Conservation (phyloP, 2,329 filamentous ascomycete genomes). For the Hirsutella thompsonii region DNA sequence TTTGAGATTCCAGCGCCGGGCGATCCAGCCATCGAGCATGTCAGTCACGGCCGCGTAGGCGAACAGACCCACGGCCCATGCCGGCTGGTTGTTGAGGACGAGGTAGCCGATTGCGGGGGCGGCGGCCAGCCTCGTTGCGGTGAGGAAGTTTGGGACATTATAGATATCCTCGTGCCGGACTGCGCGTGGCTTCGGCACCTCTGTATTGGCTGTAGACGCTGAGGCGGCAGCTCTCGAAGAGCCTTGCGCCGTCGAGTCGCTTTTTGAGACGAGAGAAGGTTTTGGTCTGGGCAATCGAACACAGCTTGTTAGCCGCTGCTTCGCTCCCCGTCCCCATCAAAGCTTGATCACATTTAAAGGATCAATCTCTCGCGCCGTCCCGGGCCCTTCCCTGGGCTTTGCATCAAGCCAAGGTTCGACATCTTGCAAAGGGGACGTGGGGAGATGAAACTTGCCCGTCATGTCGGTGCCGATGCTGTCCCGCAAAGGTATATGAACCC, state of each 20-base stretch:
- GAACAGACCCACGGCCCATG: slow-evolving; percentile 73
- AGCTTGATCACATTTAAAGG: too few relatives aligned
- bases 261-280: too few relatives aligned
- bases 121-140: slow-evolving; percentile 69
- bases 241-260: too few relatives aligned
- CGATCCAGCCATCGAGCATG: slow-evolving; percentile 87
- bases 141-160: slow-evolving; percentile 89
- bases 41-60: slow-evolving; percentile 87
- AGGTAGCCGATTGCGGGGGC: slow-evolving; percentile 82
- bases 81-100: slow-evolving; percentile 70
- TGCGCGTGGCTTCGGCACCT: too few relatives aligned
- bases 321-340: too few relatives aligned
- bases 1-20: slow-evolving; percentile 72
- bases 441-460: not conserved
- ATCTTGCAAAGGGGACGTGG: not conserved
- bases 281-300: too few relatives aligned
- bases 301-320: too few relatives aligned
- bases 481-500: not conserved
- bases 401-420: not conserved
- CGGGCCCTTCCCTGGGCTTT: too few relatives aligned
- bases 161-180: slow-evolving; percentile 76
- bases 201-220: too few relatives aligned
- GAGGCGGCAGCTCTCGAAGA: too few relatives aligned
- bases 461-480: not conserved
- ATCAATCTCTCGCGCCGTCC: too few relatives aligned